These are phyloP conservation scores for Chaetomium cochliodes DNA, from an alignment of 495 filamentous ascomycete genomes.

Conservation along the genomic window DNA sequence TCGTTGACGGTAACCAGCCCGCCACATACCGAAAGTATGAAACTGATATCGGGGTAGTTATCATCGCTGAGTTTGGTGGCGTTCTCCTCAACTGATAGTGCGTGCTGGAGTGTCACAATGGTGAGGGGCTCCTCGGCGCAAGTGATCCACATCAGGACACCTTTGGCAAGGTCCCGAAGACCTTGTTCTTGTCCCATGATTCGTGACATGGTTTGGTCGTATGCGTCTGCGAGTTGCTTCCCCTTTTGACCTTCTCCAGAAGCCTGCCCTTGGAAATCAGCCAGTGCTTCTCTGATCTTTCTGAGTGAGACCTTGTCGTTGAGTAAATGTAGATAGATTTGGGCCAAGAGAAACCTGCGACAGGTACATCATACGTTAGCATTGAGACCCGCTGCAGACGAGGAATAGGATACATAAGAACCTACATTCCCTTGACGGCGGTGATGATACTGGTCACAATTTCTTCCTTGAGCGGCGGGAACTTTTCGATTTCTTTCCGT, in stretches of 20 bases:
- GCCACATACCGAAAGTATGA: slow-evolving; percentile 50
- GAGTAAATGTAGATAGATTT: slow-evolving; percentile 28
- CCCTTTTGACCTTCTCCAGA: not conserved
- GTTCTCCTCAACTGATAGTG: slow-evolving; percentile 42
- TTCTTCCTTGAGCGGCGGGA: slow-evolving; percentile 30
- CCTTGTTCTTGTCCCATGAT: slow-evolving; percentile 41
- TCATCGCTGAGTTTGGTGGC: slow-evolving; percentile 39
- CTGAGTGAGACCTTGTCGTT: slow-evolving; percentile 21
- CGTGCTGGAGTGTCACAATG: slow-evolving; percentile 48
- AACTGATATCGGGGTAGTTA: slow-evolving; percentile 38
- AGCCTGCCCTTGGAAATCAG: slow-evolving; percentile 28
- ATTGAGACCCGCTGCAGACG: not conserved
- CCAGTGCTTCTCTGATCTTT: slow-evolving; percentile 24
- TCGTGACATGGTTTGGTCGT: slow-evolving; percentile 45
- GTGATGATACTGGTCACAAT: slow-evolving; percentile 33
- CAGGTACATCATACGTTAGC: not conserved
- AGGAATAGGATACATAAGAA: not conserved
- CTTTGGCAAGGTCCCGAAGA: slow-evolving; percentile 36
- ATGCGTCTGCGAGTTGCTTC: slow-evolving; percentile 28
- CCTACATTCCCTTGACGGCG: not conserved
- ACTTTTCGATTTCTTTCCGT: not conserved
- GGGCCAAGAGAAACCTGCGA: not conserved
- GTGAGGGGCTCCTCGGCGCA: slow-evolving; percentile 43
- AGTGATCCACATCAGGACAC: slow-evolving; percentile 49
- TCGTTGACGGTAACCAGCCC: slow-evolving; percentile 54